Evolutionary conservation across 1,139 yeast species (phyloP).

Genomic region (Yamadazyma blattariae): DNA sequence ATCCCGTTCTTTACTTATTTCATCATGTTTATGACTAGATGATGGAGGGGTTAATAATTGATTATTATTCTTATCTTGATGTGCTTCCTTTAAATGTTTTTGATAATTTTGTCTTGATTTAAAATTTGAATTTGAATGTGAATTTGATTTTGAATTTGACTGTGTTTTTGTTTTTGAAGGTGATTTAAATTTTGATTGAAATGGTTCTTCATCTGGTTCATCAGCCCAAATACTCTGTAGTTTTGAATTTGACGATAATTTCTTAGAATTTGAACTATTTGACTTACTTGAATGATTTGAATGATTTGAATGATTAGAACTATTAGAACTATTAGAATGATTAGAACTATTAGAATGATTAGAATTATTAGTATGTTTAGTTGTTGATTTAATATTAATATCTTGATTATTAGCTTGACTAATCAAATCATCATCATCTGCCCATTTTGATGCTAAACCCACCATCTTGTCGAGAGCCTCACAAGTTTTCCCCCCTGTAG

Average conservation of each 20-base stretch:
- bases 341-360: background rate
- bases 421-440: constrained; percentile 27
- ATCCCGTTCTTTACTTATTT: too few relatives aligned
- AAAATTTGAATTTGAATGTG: too few relatives aligned
- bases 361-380: background rate
- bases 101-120: too few relatives aligned
- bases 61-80: background rate
- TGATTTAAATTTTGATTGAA: background rate
- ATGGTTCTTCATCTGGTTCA: constrained; percentile 7
- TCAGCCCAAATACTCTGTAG: constrained; percentile 33
- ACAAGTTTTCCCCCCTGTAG: too few relatives aligned
- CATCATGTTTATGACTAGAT: constrained; percentile 7
- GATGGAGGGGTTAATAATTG: constrained; percentile 10
- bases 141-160: too few relatives aligned
- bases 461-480: constrained; percentile 23
- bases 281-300: constrained; percentile 8
- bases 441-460: constrained; percentile 40
- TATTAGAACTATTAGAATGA: constrained; percentile 1
- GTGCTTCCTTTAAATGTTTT: background rate
- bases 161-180: too few relatives aligned
- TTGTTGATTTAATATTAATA: background rate
- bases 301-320: constrained; percentile 7
- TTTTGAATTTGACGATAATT: too few relatives aligned
- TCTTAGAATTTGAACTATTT: too few relatives aligned
- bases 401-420: constrained; percentile 24